phyloP scores from a whole-genome alignment of 228 moss, liverwort and hornwort genomes.

The Sphagnum magellanicum region DNA sequence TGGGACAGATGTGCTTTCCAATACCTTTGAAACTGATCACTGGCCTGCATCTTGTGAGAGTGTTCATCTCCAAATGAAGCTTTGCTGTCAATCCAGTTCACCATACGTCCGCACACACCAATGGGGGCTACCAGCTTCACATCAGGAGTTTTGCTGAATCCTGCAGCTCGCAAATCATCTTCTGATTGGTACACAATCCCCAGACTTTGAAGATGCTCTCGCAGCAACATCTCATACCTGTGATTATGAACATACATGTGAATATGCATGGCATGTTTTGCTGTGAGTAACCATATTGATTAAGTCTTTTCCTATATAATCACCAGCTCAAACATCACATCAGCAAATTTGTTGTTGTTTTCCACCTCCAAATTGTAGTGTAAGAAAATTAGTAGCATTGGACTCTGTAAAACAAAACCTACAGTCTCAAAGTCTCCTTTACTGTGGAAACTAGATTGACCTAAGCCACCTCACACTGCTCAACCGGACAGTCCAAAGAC shows the following conservation, averaged over 20 bases:
- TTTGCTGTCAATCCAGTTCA: constrained; percentile 65
- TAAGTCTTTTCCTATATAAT: background rate
- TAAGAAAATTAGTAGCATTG: too few species aligned
- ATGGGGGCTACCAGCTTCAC: constrained; percentile 42
- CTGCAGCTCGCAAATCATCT: constrained; percentile 43
- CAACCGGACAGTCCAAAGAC: background rate
- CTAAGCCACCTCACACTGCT: too few species aligned
- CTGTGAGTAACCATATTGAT: background rate
- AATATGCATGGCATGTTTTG: constrained; percentile 1
- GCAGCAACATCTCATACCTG: constrained; percentile 45
- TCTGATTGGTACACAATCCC: constrained; percentile 51
- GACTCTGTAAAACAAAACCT: too few species aligned
- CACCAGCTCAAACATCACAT: too few species aligned
- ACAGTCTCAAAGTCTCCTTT: too few species aligned
- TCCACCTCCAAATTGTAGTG: too few species aligned
- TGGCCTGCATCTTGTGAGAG: constrained; percentile 32
- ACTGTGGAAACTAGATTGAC: too few species aligned
- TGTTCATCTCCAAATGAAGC: constrained; percentile 56
- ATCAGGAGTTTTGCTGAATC: constrained; percentile 56
- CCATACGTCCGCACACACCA: constrained; percentile 27
- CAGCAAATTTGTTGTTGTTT: too few species aligned
- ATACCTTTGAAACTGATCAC: constrained; percentile 56
- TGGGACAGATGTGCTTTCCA: background rate
- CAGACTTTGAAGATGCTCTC: constrained; percentile 37
- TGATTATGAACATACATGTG: background rate